Conservation (phyloP, 192 early-diverging fungal species). For the Coemansia sp. region DNA sequence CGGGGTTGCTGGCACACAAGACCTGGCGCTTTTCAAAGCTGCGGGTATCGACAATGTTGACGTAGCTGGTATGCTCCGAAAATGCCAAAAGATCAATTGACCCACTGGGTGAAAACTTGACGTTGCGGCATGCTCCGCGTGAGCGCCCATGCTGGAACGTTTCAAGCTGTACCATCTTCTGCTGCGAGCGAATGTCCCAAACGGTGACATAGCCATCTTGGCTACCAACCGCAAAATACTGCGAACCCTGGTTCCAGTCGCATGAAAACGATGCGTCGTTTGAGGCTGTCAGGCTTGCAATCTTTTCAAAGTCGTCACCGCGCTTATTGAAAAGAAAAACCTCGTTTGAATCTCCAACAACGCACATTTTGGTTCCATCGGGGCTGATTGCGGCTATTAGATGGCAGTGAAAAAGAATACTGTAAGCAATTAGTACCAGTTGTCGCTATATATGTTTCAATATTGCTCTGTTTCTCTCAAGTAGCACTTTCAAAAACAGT, state of each 20-base stretch:
- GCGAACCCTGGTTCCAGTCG: slow-evolving; percentile 90
- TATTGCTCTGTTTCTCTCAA: background rate
- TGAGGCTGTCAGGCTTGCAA: slow-evolving; percentile 72
- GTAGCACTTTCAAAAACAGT: background rate
- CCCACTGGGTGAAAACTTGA: slow-evolving; percentile 90
- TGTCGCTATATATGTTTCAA: background rate
- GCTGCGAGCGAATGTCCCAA: slow-evolving; percentile 83
- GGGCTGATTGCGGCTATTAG: slow-evolving; percentile 77
- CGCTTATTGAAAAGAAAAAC: slow-evolving; percentile 84
- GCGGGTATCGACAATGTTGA: slow-evolving; percentile 89
- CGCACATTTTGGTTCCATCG: slow-evolving; percentile 87
- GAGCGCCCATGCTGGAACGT: slow-evolving; percentile 73
- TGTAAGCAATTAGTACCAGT: background rate
- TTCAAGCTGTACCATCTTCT: slow-evolving; percentile 66
- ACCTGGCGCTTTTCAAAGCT: slow-evolving; percentile 82
- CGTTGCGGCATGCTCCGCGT: slow-evolving; percentile 72
- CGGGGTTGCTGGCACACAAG: slow-evolving; percentile 65
- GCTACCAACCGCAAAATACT: slow-evolving; percentile 94
- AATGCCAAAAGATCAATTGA: slow-evolving; percentile 83
- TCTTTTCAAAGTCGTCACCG: slow-evolving; percentile 65
- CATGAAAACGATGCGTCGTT: slow-evolving; percentile 91
- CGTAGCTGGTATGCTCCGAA: slow-evolving; percentile 70
- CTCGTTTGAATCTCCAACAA: slow-evolving; percentile 86
- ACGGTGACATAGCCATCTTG: slow-evolving; percentile 92
- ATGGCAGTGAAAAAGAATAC: background rate